Base-by-base conservation (phyloP, 306 rosid genomes). In the Dalbergia cultrata region DNA sequence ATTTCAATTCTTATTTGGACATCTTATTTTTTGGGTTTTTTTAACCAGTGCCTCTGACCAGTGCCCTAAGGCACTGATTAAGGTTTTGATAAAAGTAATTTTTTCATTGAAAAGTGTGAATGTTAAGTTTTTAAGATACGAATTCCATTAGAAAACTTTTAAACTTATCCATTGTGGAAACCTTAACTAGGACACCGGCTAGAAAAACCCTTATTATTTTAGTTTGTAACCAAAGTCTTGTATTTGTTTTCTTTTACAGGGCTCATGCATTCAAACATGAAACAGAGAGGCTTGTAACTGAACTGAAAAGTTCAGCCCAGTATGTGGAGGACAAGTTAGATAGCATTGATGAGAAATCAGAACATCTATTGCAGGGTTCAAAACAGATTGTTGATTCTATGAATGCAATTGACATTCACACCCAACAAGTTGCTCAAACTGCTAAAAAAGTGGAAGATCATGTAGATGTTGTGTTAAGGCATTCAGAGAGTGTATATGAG, bases 211-310 rank as follows among this genome's bases (percentile, higher is more conserved):
- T 26, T 26, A 26, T 26, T 26, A 1, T 16, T 52, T 52, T 16
- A 18, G 18, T 52, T 8, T 5, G 4, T 68, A 22, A 80, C 75
- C 64, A 26, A 57, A 8, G 26, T 78, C 37, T 50, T 71, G 37
- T 34, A 47, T 26, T 19, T 19, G 11, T 33, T 45, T 50, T 18
- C 11, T 59, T 82, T 58, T 59, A 14, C 64, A 93, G 93, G 88
- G 89, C 90, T 57, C 88, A 84, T 33, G 85, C 90, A 58, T 95
- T 95, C 80, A 90, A 88, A 60, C 88, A 77, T 49, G 93, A 92
- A 74, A 89, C 90, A 0, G 95, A 94, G 89, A 94, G 93, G 83
- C 85, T 95, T 59, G 94, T 92, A 81, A 92, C 90, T 59, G 97
- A 92, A 17, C 78, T 94, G 52, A 94, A 85, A 81, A 77, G 59